A percentile compares a stretch with the other conserved stretches of the same genome.
These are phyloP conservation scores for Zopfochytrium polystomum DNA, from an alignment of 371 early-diverging fungal species.

Conservation along the genomic window DNA sequence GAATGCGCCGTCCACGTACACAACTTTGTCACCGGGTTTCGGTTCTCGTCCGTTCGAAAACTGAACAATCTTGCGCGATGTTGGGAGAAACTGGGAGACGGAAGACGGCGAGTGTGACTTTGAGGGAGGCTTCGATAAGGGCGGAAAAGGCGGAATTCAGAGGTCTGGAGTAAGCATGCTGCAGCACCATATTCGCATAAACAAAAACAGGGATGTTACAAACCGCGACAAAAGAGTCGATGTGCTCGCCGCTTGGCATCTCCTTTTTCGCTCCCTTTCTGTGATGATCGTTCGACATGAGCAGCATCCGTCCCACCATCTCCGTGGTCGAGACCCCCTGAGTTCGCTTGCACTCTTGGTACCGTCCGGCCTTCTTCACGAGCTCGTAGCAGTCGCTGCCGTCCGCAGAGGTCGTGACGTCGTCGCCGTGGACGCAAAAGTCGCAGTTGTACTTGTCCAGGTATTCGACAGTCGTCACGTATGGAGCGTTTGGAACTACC, in stretches of 20 bases:
- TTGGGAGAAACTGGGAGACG: slow-evolving; percentile 83
- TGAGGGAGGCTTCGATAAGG: slow-evolving; percentile 6
- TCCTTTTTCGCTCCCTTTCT: slow-evolving; percentile 10
- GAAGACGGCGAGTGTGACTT: slow-evolving; percentile 47
- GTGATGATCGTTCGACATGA: slow-evolving; percentile 81
- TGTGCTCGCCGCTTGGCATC: too few species aligned
- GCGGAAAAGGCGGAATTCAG: neutral
- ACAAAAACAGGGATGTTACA: too few species aligned
- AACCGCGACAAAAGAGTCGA: neutral
- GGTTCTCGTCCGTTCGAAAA: slow-evolving; percentile 83
- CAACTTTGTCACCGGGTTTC: slow-evolving; percentile 57
- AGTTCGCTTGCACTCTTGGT: slow-evolving; percentile 91
- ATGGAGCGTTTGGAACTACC: slow-evolving; percentile 91
- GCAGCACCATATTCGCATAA: too few species aligned
- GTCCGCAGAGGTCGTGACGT: slow-evolving; percentile 90
- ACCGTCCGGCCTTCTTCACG: slow-evolving; percentile 92
- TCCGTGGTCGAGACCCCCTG: slow-evolving; percentile 93
- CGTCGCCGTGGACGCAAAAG: slow-evolving; percentile 94
- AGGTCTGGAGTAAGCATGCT: neutral
- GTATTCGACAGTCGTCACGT: slow-evolving; percentile 79
- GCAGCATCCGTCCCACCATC: slow-evolving; percentile 92
- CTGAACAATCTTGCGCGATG: slow-evolving; percentile 79
- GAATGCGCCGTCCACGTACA: slow-evolving; percentile 95
- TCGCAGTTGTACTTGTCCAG: slow-evolving; percentile 82
- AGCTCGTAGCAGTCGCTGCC: slow-evolving; percentile 93